A percentile compares a stretch with the other conserved stretches of the same genome.
These are phyloP conservation scores for Xylariaceae sp. DNA, from an alignment of 2,329 filamentous ascomycete genomes.

Conservation along the genomic window DNA sequence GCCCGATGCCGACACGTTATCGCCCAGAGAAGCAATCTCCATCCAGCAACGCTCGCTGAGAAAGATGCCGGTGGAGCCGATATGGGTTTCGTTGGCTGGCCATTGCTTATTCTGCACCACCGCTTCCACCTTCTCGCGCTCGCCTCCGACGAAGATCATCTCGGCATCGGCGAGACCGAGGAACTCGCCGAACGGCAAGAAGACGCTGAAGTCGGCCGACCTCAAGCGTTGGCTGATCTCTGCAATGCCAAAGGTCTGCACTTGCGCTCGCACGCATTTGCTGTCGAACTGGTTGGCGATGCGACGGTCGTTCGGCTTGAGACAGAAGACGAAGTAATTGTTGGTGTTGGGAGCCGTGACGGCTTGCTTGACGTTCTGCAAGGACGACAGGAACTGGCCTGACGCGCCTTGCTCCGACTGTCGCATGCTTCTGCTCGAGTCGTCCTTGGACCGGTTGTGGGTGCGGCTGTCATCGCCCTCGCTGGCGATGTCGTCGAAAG, in stretches of 20 bases:
- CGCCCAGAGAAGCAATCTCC: constrained; percentile 72
- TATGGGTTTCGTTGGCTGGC: constrained; percentile 83
- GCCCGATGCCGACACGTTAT: constrained; percentile 50
- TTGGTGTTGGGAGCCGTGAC: constrained; percentile 79
- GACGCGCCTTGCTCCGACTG: constrained; percentile 75
- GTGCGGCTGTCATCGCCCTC: constrained; percentile 38
- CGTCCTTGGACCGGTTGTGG: constrained; percentile 21
- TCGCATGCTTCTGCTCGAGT: constrained; percentile 37
- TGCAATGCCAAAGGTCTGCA: constrained; percentile 92
- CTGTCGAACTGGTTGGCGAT: constrained; percentile 99
- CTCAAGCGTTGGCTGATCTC: constrained; percentile 92
- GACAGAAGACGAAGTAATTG: constrained; percentile 91
- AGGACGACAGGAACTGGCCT: constrained; percentile 80
- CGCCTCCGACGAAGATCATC: constrained; percentile 80
- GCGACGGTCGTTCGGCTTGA: constrained; percentile 93
- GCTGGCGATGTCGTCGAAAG: constrained; percentile 45
- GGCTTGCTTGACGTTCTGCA: constrained; percentile 88
- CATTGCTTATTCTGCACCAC: constrained; percentile 90
- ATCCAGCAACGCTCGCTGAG: constrained; percentile 94
- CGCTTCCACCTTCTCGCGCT: constrained; percentile 84
- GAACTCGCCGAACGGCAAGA: constrained; percentile 94
- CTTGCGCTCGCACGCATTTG: constrained; percentile 91
- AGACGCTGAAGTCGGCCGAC: constrained; percentile 91
- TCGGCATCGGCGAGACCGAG: constrained; percentile 82
- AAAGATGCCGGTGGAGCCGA: constrained; percentile 91